These are phyloP conservation scores for Pseudotsuga menziesii DNA, from an alignment of 75 land plant species.

Conservation along the genomic window DNA sequence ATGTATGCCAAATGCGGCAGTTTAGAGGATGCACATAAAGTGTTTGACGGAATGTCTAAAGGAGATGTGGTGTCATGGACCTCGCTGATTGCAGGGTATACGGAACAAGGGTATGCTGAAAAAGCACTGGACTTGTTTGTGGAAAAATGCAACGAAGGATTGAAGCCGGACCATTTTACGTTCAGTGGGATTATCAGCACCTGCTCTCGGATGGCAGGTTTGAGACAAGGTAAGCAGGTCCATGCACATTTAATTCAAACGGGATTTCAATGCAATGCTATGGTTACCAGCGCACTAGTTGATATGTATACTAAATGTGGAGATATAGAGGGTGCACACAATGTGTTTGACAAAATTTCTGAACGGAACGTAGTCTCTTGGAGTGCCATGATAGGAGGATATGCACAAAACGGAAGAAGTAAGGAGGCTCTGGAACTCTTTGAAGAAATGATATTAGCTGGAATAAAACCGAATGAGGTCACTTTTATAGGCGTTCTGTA, in stretches of 20 bases:
- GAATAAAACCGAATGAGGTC: constrained; percentile 1
- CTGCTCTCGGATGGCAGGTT: background rate
- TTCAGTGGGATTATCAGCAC: background rate
- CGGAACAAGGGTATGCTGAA: constrained; percentile 11
- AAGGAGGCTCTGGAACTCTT: constrained; percentile 11
- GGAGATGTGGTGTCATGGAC: constrained; percentile 43
- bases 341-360: constrained; percentile 8
- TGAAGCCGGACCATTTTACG: background rate
- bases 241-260: constrained; percentile 7
- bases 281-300: constrained; percentile 7
- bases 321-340: background rate
- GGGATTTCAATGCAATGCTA: background rate
- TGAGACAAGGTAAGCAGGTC: constrained; percentile 16
- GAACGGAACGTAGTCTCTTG: constrained; percentile 9
- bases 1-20: constrained; percentile 27
- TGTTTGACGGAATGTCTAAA: constrained; percentile 34
- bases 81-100: constrained; percentile 37
- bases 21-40: constrained; percentile 20
- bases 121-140: constrained; percentile 23
- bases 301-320: constrained; percentile 13
- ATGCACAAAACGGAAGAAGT: constrained; percentile 4
- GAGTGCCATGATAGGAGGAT: constrained; percentile 12
- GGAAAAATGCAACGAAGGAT: background rate
- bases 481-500: constrained; percentile 2
- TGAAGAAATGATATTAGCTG: background rate